Percentiles rank a stretch among this genome's conserved stretches.
These are phyloP conservation scores for Candida maris DNA, from an alignment of 805 yeast genomes.

Conservation along the genomic window DNA sequence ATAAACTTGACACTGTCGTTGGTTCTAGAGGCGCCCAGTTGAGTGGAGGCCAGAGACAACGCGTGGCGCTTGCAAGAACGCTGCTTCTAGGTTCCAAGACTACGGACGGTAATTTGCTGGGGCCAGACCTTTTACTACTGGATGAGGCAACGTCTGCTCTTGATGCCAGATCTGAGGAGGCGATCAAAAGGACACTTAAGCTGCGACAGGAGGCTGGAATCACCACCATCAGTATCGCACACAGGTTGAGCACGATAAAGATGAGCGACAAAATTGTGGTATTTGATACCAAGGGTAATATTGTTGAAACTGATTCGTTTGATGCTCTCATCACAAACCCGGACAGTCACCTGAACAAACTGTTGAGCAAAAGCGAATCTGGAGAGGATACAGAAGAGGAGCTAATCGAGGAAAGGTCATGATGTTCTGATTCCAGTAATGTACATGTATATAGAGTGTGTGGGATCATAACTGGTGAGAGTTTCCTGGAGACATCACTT, in stretches of 20 bases:
- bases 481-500: conserved; percentile 28
- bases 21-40: conserved; percentile 87
- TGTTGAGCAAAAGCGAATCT: conserved; percentile 33
- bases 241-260: conserved; percentile 81
- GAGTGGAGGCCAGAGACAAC: conserved; percentile 93
- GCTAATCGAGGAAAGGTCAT: conserved; percentile 5
- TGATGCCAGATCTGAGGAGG: conserved; percentile 83
- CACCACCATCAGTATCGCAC: conserved; percentile 88
- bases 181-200: conserved; percentile 70
- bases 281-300: conserved; percentile 61
- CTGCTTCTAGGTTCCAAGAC: conserved; percentile 48
- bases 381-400: conserved; percentile 26
- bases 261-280: conserved; percentile 81
- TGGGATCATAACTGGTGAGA: conserved; percentile 11
- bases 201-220: conserved; percentile 51
- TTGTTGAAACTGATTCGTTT: conserved; percentile 68
- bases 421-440: background rate
- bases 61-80: conserved; percentile 89
- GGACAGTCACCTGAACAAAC: conserved; percentile 41
- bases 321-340: conserved; percentile 45
- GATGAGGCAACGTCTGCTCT: conserved; percentile 96
- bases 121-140: conserved; percentile 75
- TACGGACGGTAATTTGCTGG: conserved; percentile 27
- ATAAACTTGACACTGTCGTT: conserved; percentile 73
- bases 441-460: conserved; percentile 1